These are phyloP conservation scores for Chytriomyces hyalinus DNA, from an alignment of 192 early-diverging fungal genomes.

Conservation along the genomic window DNA sequence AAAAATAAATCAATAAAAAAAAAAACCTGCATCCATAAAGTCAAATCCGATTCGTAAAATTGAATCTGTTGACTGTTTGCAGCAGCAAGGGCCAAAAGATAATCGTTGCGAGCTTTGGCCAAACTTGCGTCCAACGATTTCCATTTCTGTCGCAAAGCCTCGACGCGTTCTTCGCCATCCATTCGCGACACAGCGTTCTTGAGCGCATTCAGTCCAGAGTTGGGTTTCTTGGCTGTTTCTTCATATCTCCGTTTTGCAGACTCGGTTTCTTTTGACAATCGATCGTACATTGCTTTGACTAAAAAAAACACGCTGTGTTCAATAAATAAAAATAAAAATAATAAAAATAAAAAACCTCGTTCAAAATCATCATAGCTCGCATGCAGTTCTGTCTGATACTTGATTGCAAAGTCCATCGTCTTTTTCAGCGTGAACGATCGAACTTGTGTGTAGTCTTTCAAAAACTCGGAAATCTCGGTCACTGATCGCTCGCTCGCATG, in stretches of 20 bases:
- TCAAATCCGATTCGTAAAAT: conserved; percentile 50
- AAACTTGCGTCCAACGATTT: conserved; percentile 44
- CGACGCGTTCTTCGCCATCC: conserved; percentile 50
- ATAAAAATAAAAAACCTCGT: conserved; percentile 22
- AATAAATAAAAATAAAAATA: neutral
- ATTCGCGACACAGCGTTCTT: conserved; percentile 52
- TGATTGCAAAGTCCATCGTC: conserved; percentile 41
- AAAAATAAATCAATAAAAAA: too few relatives aligned
- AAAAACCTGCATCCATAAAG: conserved; percentile 45
- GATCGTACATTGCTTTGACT: conserved; percentile 50
- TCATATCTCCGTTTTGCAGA: conserved; percentile 52
- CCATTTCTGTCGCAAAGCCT: conserved; percentile 49
- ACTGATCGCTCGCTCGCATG: conserved; percentile 38
- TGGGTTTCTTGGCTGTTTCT: conserved; percentile 50
- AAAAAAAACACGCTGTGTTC: neutral
- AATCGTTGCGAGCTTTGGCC: conserved; percentile 50
- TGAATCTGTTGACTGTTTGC: conserved; percentile 42
- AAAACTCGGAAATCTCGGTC: conserved; percentile 46
- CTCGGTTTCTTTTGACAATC: conserved; percentile 51
- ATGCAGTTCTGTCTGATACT: conserved; percentile 52
- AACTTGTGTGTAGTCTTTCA: conserved; percentile 48
- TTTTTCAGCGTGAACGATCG: conserved; percentile 40
- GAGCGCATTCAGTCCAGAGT: conserved; percentile 49
- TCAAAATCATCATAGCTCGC: conserved; percentile 55
- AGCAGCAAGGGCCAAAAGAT: conserved; percentile 48